Conservation (phyloP, 768 basidiomycete species). For the Termitomyces sp. region DNA sequence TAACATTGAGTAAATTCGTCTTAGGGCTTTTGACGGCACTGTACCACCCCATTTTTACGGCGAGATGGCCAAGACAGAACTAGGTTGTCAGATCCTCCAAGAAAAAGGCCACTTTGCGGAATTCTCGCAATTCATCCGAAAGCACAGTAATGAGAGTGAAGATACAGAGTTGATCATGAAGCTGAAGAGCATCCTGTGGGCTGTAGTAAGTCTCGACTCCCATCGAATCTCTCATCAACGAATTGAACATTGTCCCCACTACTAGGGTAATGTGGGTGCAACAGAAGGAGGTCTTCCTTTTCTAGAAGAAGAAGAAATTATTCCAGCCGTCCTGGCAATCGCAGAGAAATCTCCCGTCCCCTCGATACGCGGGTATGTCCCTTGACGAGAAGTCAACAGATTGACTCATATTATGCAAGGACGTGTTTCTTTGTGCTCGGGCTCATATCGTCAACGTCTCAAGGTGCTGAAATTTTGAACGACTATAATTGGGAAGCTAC, state of each 20-base stretch:
- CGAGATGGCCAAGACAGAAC: constrained; percentile 94
- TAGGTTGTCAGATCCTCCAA: constrained; percentile 86
- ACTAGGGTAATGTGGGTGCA: constrained; percentile 89
- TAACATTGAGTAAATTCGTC: neutral
- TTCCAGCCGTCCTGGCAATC: constrained; percentile 85
- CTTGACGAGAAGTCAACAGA: neutral
- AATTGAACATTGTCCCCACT: neutral
- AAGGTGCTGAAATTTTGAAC: constrained; percentile 90
- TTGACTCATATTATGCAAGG: constrained; percentile 32
- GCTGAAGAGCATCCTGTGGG: constrained; percentile 95
- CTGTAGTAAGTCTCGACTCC: constrained; percentile 64
- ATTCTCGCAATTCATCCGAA: constrained; percentile 85
- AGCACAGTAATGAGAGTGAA: constrained; percentile 78
- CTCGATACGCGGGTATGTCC: constrained; percentile 83
- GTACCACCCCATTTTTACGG: constrained; percentile 97
- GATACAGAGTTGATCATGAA: constrained; percentile 83
- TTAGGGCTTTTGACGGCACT: constrained; percentile 75
- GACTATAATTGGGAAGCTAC: constrained; percentile 95
- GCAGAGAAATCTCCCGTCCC: constrained; percentile 86
- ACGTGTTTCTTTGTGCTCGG: constrained; percentile 97
- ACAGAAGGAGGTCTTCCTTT: constrained; percentile 89
- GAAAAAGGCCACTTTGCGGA: constrained; percentile 90
- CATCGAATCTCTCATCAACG: neutral
- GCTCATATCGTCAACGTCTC: constrained; percentile 83
- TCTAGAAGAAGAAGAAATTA: constrained; percentile 92